A percentile compares a stretch with the other conserved stretches of the same genome.
Conservation (phyloP, 495 filamentous ascomycete species). For the Penicillium waksmanii region DNA sequence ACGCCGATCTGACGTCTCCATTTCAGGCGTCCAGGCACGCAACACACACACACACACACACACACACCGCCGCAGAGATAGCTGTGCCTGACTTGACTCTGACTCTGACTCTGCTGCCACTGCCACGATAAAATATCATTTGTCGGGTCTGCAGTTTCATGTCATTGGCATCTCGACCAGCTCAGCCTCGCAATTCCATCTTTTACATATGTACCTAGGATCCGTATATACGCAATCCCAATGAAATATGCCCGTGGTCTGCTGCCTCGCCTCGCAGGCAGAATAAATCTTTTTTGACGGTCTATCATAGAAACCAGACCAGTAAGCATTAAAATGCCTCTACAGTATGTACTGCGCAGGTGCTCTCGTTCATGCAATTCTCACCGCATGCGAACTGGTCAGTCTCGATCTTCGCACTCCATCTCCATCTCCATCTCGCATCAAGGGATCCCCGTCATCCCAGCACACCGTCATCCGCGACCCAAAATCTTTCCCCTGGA, state of each 20-base stretch:
- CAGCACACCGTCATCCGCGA: not conserved
- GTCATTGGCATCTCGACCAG: constrained; percentile 12
- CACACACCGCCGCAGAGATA: not conserved
- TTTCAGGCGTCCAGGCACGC: not conserved
- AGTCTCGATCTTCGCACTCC: not conserved
- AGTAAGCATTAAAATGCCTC: no score
- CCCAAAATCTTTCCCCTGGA: not conserved
- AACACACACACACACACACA: not conserved
- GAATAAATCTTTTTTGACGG: no score
- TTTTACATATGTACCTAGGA: no score
- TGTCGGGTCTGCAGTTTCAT: not conserved
- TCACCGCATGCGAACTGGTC: not conserved
- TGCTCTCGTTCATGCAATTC: not conserved
- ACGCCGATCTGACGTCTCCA: constrained; percentile 2
- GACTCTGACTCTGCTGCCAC: not conserved
- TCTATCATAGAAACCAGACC: no score
- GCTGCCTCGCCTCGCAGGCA: no score
- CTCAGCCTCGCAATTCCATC: constrained; percentile 7
- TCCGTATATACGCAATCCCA: not conserved
- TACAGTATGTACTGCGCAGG: no score
- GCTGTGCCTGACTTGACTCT: not conserved
- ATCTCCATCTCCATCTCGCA: not conserved
- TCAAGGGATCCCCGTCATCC: not conserved
- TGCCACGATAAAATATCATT: constrained; percentile 16
- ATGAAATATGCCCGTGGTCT: no score